A percentile compares a stretch with the other conserved stretches of the same genome.
These are phyloP conservation scores for Zasmidium cellare DNA, from an alignment of 2,329 filamentous ascomycete species.

Conservation along the genomic window DNA sequence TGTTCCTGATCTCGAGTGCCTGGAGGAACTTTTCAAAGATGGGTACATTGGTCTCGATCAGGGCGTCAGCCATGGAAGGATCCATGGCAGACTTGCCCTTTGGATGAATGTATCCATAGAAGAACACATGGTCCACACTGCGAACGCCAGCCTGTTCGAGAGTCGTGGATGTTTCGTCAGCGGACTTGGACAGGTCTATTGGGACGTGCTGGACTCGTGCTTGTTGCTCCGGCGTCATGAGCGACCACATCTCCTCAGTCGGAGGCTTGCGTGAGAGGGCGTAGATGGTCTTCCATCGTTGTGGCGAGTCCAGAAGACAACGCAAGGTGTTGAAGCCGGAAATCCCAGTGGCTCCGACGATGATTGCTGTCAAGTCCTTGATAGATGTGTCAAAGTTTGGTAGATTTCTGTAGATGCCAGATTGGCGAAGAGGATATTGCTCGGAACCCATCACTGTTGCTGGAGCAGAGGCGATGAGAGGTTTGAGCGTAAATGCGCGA, in stretches of 20 bases:
- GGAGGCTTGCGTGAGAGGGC: constrained; percentile 22
- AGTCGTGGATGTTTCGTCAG: constrained; percentile 37
- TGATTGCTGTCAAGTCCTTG: constrained; percentile 51
- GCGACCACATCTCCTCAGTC: constrained; percentile 38
- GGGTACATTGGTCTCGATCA: constrained; percentile 49
- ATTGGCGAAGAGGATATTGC: constrained; percentile 24
- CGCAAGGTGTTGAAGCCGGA: constrained; percentile 54
- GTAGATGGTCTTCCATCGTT: constrained; percentile 56
- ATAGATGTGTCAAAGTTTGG: constrained; percentile 46
- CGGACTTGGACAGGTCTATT: constrained; percentile 39
- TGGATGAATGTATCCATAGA: constrained; percentile 56
- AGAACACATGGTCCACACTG: constrained; percentile 50
- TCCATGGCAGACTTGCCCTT: constrained; percentile 43
- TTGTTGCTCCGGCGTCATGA: constrained; percentile 33
- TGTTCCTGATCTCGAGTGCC: constrained; percentile 42
- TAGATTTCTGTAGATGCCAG: constrained; percentile 53
- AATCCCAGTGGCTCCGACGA: constrained; percentile 57
- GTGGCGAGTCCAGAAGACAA: constrained; percentile 47
- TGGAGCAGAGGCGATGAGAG: not conserved
- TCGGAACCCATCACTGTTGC: constrained; percentile 26
- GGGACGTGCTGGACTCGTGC: constrained; percentile 31
- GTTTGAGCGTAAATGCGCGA: too few species aligned
- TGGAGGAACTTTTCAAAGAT: constrained; percentile 52
- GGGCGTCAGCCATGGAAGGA: constrained; percentile 39
- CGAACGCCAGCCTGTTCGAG: constrained; percentile 36